Evolutionary conservation across 2,329 filamentous ascomycete species (phyloP), one percentile per base, ranked within the genome.

Genomic region (Fusarium guadeloupense): DNA sequence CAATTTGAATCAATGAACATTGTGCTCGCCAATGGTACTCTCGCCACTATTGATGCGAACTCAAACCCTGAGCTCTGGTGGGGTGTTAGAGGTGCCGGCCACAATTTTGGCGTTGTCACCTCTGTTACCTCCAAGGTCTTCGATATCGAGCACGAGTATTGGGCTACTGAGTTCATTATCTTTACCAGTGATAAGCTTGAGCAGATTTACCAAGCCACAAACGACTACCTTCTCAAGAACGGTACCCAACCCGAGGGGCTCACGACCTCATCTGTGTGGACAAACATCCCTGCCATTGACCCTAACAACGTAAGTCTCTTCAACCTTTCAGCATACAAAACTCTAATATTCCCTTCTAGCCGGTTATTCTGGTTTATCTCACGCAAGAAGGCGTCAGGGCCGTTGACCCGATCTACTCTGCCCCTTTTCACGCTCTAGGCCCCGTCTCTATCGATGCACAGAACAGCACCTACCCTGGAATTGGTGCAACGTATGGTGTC

Each of bases 121-220:
- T 64, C 59, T 4, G 30, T 58, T 8, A 58, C 53, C 19, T 60
- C 76, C 38, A 76, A 75, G 42, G 67, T 76, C 4, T 72, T 68
- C 9, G 47, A 67, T 5, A 41, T 62, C 14, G 26, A 67, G 51
- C 23, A 60, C 13, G 50, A 37, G 21, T 44, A 68, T 23, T 68
- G 66, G 66, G 64, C 62, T 1, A 59, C 67, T 14, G 56, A 77
- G 49, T 78, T 72, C 0, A 69, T 83, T 34, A 72, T 76, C 25
- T 83, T 80, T 58, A 77, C 71, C 5, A 78, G 80, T 2, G 78
- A 83, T 33, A 78, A 83, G 60, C 76, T 84, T 12, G 80, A 81
- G 57, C 71, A 69, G 9, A 69, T 84, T 4, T 85, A 81, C 59
- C 65, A 77, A 6, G 71, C 74, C 3, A 76, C 76, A 37, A 85